These are phyloP conservation scores for Pseudozyma hubeiensis DNA, from an alignment of 1,284 basidiomycete species.

Conservation along the genomic window DNA sequence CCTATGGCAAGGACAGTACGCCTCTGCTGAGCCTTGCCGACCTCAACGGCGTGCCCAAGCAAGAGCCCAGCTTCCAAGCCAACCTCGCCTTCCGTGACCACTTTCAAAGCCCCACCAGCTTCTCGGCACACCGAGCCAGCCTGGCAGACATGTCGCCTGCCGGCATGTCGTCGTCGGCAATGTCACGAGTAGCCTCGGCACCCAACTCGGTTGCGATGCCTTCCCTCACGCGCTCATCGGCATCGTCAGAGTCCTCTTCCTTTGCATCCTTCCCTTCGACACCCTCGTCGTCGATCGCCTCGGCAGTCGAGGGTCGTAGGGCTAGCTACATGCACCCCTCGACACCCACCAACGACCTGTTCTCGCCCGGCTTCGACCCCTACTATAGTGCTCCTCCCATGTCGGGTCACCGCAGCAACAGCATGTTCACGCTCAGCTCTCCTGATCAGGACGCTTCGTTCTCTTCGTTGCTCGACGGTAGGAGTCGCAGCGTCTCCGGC, in stretches of 20 bases:
- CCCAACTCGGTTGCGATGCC: constrained; percentile 34
- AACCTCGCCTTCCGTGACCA: constrained; percentile 49
- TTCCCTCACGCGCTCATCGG: constrained; percentile 31
- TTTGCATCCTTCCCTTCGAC: constrained; percentile 49
- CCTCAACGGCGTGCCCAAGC: constrained; percentile 22
- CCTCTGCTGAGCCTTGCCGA: constrained; percentile 38
- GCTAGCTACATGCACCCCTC: constrained; percentile 37
- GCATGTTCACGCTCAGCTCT: constrained; percentile 52
- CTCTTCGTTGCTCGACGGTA: constrained; percentile 41
- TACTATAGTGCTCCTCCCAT: constrained; percentile 53
- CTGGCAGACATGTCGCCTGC: constrained; percentile 26
- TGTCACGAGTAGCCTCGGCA: constrained; percentile 50
- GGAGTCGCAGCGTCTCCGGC: constrained; percentile 37
- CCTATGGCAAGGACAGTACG: constrained; percentile 22
- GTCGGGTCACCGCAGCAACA: constrained; percentile 58
- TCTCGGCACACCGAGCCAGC: constrained; percentile 26
- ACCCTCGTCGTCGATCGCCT: constrained; percentile 28
- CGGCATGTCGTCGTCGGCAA: constrained; percentile 33
- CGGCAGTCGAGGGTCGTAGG: constrained; percentile 17
- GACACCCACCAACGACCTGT: constrained; percentile 34
- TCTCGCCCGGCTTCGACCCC: constrained; percentile 49
- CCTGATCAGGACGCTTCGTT: constrained; percentile 30
- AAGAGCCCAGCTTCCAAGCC: constrained; percentile 42
- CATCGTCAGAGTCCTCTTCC: constrained; percentile 43
- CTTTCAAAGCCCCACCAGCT: constrained; percentile 29